Conservation (phyloP, 163 green algal species). For the Scenedesmus sp. region DNA sequence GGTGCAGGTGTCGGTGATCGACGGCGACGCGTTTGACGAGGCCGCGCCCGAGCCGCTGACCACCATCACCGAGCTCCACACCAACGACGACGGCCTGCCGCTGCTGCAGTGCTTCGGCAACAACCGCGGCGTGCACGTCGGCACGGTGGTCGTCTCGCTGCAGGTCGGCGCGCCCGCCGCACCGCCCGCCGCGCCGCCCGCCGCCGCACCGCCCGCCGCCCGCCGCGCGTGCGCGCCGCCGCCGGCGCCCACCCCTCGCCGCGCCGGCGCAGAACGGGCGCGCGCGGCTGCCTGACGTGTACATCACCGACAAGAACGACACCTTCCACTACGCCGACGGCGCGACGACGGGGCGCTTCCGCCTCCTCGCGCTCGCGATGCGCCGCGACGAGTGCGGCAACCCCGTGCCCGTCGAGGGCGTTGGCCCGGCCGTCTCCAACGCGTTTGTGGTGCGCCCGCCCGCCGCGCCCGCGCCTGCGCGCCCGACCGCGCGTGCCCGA, state of each 20-base stretch:
- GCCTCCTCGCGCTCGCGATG: constrained; percentile 64
- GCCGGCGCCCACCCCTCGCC: too few relatives aligned
- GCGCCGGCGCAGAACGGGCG: constrained; percentile 58
- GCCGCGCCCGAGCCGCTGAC: constrained; percentile 17
- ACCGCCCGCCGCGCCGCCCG: too few relatives aligned
- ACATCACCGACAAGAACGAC: constrained; percentile 75
- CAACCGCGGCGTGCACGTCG: constrained; percentile 1
- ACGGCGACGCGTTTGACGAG: constrained; percentile 68
- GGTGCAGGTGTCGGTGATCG: constrained; percentile 68
- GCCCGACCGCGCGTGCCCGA: too few relatives aligned
- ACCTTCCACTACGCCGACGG: constrained; percentile 64
- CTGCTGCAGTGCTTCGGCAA: constrained; percentile 32
- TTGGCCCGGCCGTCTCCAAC: constrained; percentile 64
- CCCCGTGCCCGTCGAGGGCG: constrained; percentile 44
- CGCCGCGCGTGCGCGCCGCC: too few relatives aligned
- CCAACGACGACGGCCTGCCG: constrained; percentile 50
- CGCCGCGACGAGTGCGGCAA: constrained; percentile 48
- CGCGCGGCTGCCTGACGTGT: constrained; percentile 57
- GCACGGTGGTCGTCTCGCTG: constrained; percentile 30
- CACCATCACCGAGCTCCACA: constrained; percentile 53
- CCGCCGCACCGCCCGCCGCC: too few relatives aligned
- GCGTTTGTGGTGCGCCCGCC: constrained; percentile 67
- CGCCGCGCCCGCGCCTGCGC: too few relatives aligned
- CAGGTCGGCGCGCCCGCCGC: constrained; percentile 41
- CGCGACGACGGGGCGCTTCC: constrained; percentile 65